Percentiles rank a stretch among this genome's conserved stretches.
phyloP scores from a whole-genome alignment of 805 yeast species.

The Cyberlindnera meyerae region DNA sequence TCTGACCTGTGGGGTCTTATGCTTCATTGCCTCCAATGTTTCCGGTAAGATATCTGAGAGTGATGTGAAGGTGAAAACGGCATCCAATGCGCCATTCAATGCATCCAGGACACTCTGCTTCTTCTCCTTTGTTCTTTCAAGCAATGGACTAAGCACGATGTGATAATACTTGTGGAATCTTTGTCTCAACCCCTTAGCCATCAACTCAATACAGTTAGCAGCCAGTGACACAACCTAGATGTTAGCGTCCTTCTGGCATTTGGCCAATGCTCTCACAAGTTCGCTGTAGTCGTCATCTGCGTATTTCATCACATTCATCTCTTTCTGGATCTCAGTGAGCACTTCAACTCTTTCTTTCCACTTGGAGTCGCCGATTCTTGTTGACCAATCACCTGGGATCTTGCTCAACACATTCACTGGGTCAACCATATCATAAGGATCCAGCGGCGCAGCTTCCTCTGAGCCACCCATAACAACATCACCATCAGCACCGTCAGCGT shows the following conservation, averaged over 20 bases:
- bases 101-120: constrained; percentile 74
- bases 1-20: constrained; percentile 80
- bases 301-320: constrained; percentile 49
- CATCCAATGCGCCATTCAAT: constrained; percentile 59
- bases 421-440: constrained; percentile 66
- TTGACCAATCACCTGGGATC: constrained; percentile 58
- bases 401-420: constrained; percentile 63
- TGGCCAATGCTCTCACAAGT: constrained; percentile 59
- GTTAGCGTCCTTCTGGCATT: constrained; percentile 82
- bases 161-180: constrained; percentile 51
- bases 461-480: constrained; percentile 26
- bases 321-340: constrained; percentile 53
- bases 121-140: constrained; percentile 87
- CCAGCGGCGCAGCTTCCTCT: constrained; percentile 33
- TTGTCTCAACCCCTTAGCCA: constrained; percentile 62
- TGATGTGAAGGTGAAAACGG: constrained; percentile 49
- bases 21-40: constrained; percentile 52
- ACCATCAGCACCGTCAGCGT: constrained; percentile 15
- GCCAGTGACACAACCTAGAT: constrained; percentile 80
- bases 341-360: constrained; percentile 95
- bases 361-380: constrained; percentile 53
- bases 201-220: constrained; percentile 53
- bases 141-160: constrained; percentile 51
- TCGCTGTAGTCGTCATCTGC: constrained; percentile 61
- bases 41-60: constrained; percentile 56